Evolutionary conservation across 805 yeast species (phyloP).

Genomic region (Hermanozyma aechmeae): DNA sequence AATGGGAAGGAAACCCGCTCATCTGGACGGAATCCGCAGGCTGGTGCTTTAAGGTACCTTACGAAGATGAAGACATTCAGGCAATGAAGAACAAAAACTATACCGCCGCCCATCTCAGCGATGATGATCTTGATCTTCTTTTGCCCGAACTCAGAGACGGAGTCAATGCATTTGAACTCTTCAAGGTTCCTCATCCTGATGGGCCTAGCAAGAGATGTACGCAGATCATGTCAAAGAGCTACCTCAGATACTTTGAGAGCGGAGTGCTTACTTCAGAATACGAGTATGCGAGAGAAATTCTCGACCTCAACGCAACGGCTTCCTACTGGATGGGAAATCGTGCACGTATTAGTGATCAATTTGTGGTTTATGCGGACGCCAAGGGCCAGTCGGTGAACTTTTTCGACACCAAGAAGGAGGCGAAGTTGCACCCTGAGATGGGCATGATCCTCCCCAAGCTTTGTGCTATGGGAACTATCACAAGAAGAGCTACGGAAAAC

Average conservation of each 20-base stretch:
- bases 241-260: slow-evolving; percentile 60
- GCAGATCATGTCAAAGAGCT: slow-evolving; percentile 68
- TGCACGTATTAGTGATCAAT: slow-evolving; percentile 74
- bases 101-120: slow-evolving; percentile 16
- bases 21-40: slow-evolving; percentile 74
- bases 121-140: slow-evolving; percentile 18
- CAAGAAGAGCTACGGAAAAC: slow-evolving; percentile 92
- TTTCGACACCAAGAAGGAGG: slow-evolving; percentile 15
- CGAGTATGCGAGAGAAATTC: slow-evolving; percentile 65
- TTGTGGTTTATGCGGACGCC: slow-evolving; percentile 53
- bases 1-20: slow-evolving; percentile 82
- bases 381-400: slow-evolving; percentile 13
- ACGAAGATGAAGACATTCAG: slow-evolving; percentile 17
- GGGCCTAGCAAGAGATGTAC: slow-evolving; percentile 72
- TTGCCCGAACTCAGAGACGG: slow-evolving; percentile 15
- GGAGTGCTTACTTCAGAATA: slow-evolving; percentile 65
- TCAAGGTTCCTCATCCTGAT: slow-evolving; percentile 82
- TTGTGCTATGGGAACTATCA: slow-evolving; percentile 92
- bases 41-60: slow-evolving; percentile 75
- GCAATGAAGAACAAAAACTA: slow-evolving; percentile 32
- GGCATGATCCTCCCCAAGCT: slow-evolving; percentile 81
- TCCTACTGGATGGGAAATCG: slow-evolving; percentile 93
- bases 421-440: slow-evolving; percentile 19
- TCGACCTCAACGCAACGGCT: slow-evolving; percentile 67
- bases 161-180: slow-evolving; percentile 25